phyloP scores from a whole-genome alignment of 2,329 filamentous ascomycete genomes.

The Capronia americana region DNA sequence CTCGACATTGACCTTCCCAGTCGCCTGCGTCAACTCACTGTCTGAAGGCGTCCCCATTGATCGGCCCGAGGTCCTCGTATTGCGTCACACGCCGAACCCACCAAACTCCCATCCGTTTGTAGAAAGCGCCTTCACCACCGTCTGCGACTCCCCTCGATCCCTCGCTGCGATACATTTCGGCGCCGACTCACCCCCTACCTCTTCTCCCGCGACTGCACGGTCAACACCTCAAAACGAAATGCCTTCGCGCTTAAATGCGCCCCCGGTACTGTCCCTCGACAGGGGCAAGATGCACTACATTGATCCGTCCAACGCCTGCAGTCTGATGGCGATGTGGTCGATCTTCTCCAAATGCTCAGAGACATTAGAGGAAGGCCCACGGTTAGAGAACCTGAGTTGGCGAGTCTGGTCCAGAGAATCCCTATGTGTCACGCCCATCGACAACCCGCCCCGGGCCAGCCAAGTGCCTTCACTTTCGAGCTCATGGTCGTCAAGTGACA shows the following conservation, averaged over 20 bases:
- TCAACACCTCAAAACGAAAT: slow-evolving; percentile 58
- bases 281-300: slow-evolving; percentile 91
- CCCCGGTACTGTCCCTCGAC: slow-evolving; percentile 84
- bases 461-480: slow-evolving; percentile 75
- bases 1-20: not conserved
- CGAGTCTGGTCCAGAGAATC: slow-evolving; percentile 92
- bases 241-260: slow-evolving; percentile 81
- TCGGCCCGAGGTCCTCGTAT: slow-evolving; percentile 31
- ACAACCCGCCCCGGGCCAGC: slow-evolving; percentile 49
- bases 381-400: slow-evolving; percentile 96
- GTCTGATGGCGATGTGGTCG: slow-evolving; percentile 96
- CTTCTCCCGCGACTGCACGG: not conserved
- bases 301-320: slow-evolving; percentile 89
- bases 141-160: slow-evolving; percentile 8
- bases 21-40: slow-evolving; percentile 8
- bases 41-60: slow-evolving; percentile 24
- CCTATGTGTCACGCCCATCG: slow-evolving; percentile 69
- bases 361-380: slow-evolving; percentile 88
- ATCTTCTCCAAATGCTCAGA: slow-evolving; percentile 95
- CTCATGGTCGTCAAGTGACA: slow-evolving; percentile 73
- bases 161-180: slow-evolving; percentile 13
- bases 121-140: slow-evolving; percentile 16
- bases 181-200: slow-evolving; percentile 6
- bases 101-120: slow-evolving; percentile 26
- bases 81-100: slow-evolving; percentile 36